phyloP scores from a whole-genome alignment of 2,329 filamentous ascomycete genomes.

The Curvularia lunata region DNA sequence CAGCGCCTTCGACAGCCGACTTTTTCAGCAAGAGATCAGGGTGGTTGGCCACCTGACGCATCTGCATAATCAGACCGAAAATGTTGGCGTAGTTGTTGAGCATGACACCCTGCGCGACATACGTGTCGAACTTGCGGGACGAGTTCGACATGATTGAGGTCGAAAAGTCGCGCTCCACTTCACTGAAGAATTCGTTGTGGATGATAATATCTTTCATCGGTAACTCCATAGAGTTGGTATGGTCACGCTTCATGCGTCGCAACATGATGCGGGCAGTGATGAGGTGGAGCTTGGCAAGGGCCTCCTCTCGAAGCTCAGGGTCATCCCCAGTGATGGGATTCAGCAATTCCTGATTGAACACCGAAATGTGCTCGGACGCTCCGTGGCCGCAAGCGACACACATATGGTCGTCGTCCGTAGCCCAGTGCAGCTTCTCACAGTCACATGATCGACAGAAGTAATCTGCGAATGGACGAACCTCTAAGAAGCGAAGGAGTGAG shows the following conservation, averaged over 20 bases:
- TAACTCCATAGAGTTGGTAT: constrained; percentile 93
- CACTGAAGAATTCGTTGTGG: constrained; percentile 94
- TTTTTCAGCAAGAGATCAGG: constrained; percentile 94
- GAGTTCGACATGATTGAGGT: constrained; percentile 94
- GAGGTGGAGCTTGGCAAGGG: constrained; percentile 81
- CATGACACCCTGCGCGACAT: constrained; percentile 91
- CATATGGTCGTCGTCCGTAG: constrained; percentile 71
- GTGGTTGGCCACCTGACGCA: constrained; percentile 97
- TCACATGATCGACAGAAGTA: constrained; percentile 91
- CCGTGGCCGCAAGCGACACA: constrained; percentile 74
- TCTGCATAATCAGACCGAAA: constrained; percentile 98
- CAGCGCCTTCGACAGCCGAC: constrained; percentile 75
- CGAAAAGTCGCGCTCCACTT: constrained; percentile 95
- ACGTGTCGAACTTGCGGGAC: constrained; percentile 89
- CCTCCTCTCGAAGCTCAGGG: constrained; percentile 65
- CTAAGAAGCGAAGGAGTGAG: constrained; percentile 88
- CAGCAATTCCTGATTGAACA: constrained; percentile 94
- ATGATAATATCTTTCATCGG: constrained; percentile 93
- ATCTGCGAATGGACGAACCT: constrained; percentile 85
- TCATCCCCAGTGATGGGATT: constrained; percentile 70
- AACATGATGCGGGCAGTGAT: constrained; percentile 96
- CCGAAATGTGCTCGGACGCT: constrained; percentile 72
- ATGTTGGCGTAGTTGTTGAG: constrained; percentile 94
- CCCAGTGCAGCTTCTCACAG: constrained; percentile 85
- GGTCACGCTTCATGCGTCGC: constrained; percentile 89